Evolutionary conservation across 2,329 filamentous ascomycete species (phyloP), one percentile per base, ranked within the genome.

Genomic region (Lasiodiplodia citricola): DNA sequence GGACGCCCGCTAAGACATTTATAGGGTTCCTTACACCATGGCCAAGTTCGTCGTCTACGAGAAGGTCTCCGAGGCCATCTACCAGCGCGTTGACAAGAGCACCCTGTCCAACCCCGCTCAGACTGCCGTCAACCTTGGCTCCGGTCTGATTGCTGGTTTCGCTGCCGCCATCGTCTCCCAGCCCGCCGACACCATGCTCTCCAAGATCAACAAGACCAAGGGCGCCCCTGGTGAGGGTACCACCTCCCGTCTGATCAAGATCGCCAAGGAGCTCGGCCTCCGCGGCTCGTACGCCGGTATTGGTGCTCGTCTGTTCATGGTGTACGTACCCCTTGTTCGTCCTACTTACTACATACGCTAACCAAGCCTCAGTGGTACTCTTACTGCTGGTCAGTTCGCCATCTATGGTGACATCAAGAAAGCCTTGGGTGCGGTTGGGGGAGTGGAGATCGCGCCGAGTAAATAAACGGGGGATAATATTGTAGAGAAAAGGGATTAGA

Each of bases 131-230:
- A 97, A 41, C 37, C 37, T 41, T 10, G 37, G 37, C 37, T 41
- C 37, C 37, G 37, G 37, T 10, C 37, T 41, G 74, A 87, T 94
- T 69, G 94, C 94, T 67, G 88, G 94, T 87, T 93, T 96, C 85
- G 93, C 92, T 76, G 93, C 93, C 76, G 93, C 93, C 7, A 7
- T 35, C 80, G 81, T 95, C 76, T 35, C 31, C 7, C 31, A 35
- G 31, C 31, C 31, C 31, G 31, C 31, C 31, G 31, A 96, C 82
- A 96, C 93, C 80, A 96, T 96, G 93, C 90, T 96, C 73, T 92
- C 88, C 85, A 95, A 95, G 89, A 96, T 96, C 87, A 96, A 96
- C 91, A 96, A 96, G 91, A 93, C 91, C 84, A 90, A 93, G 74
- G 93, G 93, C 86, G 28, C 28, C 28, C 28, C 28, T 28, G 28